Evolutionary conservation across 2,329 filamentous ascomycete species (phyloP).

Genomic region (Penicillium sp.): DNA sequence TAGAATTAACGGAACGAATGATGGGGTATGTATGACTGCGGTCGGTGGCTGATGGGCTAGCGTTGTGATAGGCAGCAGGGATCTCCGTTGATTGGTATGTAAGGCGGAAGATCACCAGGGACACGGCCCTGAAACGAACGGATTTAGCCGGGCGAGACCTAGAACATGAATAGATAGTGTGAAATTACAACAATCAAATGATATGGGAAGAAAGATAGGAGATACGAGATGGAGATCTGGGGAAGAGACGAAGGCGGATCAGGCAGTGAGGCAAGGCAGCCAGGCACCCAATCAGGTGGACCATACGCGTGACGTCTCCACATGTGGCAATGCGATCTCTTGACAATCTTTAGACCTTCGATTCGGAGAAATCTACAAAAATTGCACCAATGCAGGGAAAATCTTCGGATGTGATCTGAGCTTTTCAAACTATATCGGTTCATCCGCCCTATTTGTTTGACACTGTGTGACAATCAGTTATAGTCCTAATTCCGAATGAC

Average conservation of each 20-base stretch:
- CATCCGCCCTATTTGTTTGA: background rate
- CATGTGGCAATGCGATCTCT: conserved; percentile 1
- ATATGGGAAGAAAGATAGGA: background rate
- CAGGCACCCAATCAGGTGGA: conserved; percentile 8
- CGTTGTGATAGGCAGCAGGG: conserved; percentile 13
- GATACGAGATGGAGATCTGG: conserved; percentile 6
- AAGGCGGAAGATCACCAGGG: conserved; percentile 16
- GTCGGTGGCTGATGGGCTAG: conserved; percentile 19
- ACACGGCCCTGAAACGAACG: background rate
- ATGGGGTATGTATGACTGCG: conserved; percentile 15
- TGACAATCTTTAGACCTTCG: background rate
- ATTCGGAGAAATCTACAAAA: background rate
- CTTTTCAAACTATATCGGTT: background rate
- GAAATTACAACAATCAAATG: background rate
- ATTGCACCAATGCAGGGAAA: conserved; percentile 1
- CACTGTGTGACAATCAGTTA: conserved; percentile 1
- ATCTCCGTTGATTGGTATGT: conserved; percentile 18
- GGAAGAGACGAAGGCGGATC: conserved; percentile 6
- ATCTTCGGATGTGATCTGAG: background rate
- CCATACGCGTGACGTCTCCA: conserved; percentile 1
- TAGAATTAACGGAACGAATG: conserved; percentile 12
- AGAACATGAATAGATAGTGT: background rate
- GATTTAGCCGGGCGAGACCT: background rate
- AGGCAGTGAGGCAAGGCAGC: conserved; percentile 8
- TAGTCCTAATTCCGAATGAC: background rate